Percentiles rank a stretch among this genome's conserved stretches.
Evolutionary conservation across 2,329 filamentous ascomycete genomes (phyloP).

Genomic region (Tetracladium maxilliforme): DNA sequence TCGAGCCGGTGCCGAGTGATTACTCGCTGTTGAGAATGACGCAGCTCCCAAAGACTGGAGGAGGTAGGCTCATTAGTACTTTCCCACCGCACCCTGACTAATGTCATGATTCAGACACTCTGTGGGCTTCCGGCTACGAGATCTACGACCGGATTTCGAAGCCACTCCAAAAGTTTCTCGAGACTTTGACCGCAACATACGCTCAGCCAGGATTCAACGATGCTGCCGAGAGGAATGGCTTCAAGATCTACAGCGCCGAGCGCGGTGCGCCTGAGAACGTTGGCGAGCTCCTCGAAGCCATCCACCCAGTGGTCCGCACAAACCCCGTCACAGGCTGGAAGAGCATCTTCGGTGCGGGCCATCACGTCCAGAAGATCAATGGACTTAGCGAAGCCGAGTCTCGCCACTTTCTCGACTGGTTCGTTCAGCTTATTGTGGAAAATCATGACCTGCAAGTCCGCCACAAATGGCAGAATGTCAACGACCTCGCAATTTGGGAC

Average conservation of each 20-base stretch:
- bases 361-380: slow-evolving; percentile 34
- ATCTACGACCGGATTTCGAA: slow-evolving; percentile 48
- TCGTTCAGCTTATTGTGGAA: slow-evolving; percentile 31
- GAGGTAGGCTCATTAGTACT: slow-evolving; percentile 9
- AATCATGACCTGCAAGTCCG: slow-evolving; percentile 42
- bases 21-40: slow-evolving; percentile 46
- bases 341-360: slow-evolving; percentile 34
- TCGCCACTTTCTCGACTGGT: slow-evolving; percentile 32
- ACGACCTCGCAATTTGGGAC: slow-evolving; percentile 44
- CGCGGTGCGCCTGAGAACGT: slow-evolving; percentile 35
- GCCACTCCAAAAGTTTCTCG: slow-evolving; percentile 40
- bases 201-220: slow-evolving; percentile 33
- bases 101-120: slow-evolving; percentile 33
- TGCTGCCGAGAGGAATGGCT: slow-evolving; percentile 26
- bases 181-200: slow-evolving; percentile 39
- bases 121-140: slow-evolving; percentile 56
- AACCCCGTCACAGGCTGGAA: slow-evolving; percentile 46
- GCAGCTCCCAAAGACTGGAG: slow-evolving; percentile 37
- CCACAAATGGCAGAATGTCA: slow-evolving; percentile 23
- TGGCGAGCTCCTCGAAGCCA: slow-evolving; percentile 28
- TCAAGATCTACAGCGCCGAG: slow-evolving; percentile 26
- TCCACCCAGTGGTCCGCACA: slow-evolving; percentile 39
- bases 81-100: background rate
- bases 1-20: slow-evolving; percentile 48
- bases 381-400: slow-evolving; percentile 31